Conservation (phyloP, 305 asterid genomes). For the Fraxinus baroniana region DNA sequence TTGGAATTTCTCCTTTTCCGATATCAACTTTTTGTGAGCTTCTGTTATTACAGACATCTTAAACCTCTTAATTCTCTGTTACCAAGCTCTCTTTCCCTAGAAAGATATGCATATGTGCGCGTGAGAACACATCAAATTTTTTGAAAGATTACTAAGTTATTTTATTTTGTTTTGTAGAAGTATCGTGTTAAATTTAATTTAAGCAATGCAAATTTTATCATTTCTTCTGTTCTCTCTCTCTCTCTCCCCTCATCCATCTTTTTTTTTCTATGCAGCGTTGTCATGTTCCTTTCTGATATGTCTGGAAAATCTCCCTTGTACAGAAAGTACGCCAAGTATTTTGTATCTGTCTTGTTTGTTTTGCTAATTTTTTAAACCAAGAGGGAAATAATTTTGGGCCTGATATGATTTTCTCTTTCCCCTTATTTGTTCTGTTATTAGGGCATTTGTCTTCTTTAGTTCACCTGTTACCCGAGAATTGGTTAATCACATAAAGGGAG, state of each 20-base stretch:
- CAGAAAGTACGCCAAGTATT: constrained; percentile 66
- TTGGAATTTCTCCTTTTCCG: neutral
- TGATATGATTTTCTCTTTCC: constrained; percentile 15
- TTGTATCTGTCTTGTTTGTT: neutral
- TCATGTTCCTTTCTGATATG: constrained; percentile 91
- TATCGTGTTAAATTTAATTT: neutral
- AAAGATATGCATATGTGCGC: neutral
- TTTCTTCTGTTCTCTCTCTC: neutral
- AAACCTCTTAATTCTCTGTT: neutral
- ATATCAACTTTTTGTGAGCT: neutral
- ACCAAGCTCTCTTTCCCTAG: neutral
- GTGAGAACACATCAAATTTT: constrained; percentile 1
- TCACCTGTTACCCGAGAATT: constrained; percentile 81
- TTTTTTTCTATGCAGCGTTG: constrained; percentile 64
- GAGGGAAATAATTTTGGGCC: constrained; percentile 4
- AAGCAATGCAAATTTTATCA: neutral
- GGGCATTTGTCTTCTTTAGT: constrained; percentile 98
- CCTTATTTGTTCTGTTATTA: constrained; percentile 29
- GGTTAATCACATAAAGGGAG: constrained; percentile 81
- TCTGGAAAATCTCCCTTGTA: constrained; percentile 87
- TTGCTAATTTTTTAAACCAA: neutral
- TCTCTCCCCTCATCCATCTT: constrained; percentile 31
- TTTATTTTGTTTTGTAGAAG: constrained; percentile 7
- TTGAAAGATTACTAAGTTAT: neutral
- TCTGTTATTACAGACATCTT: neutral